Evolutionary conservation across 768 basidiomycete species (phyloP).

Genomic region (Mycena galopus): DNA sequence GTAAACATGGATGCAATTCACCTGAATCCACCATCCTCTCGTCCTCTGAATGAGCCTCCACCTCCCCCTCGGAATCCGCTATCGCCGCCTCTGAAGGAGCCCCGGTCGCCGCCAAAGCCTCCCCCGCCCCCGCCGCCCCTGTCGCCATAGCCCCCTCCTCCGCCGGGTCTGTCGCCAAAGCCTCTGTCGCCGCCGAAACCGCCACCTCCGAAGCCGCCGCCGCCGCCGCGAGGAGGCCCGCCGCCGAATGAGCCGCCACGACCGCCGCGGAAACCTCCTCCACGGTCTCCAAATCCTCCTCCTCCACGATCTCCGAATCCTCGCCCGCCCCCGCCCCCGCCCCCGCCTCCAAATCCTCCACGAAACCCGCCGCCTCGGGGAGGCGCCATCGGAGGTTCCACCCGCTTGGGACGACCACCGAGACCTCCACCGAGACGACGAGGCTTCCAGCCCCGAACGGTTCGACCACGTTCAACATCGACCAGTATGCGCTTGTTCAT

Average conservation of each 20-base stretch:
- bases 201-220: no score
- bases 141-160: slow-evolving; percentile 48
- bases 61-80: slow-evolving; percentile 30
- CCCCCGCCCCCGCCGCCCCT: slow-evolving; percentile 51
- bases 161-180: slow-evolving; percentile 53
- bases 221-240: slow-evolving; percentile 36
- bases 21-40: slow-evolving; percentile 50
- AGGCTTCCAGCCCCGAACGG: slow-evolving; percentile 99
- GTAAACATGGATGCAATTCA: slow-evolving; percentile 34
- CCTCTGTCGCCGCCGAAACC: slow-evolving; percentile 52
- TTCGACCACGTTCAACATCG: slow-evolving; percentile 97
- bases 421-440: slow-evolving; percentile 96
- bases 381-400: slow-evolving; percentile 55
- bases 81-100: slow-evolving; percentile 37
- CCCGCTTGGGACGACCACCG: slow-evolving; percentile 96
- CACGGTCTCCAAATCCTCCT: slow-evolving; percentile 54
- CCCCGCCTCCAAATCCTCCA: slow-evolving; percentile 52
- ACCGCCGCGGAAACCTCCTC: slow-evolving; percentile 53
- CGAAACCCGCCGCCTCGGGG: slow-evolving; percentile 49
- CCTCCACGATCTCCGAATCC: slow-evolving; percentile 59
- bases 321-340: slow-evolving; percentile 48
- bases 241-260: slow-evolving; percentile 53
- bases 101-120: slow-evolving; percentile 51
- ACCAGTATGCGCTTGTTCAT: slow-evolving; percentile 97
- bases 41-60: slow-evolving; percentile 42